phyloP scores from a whole-genome alignment of 2,329 filamentous ascomycete genomes.

The Atkinsonella hypoxylon region DNA sequence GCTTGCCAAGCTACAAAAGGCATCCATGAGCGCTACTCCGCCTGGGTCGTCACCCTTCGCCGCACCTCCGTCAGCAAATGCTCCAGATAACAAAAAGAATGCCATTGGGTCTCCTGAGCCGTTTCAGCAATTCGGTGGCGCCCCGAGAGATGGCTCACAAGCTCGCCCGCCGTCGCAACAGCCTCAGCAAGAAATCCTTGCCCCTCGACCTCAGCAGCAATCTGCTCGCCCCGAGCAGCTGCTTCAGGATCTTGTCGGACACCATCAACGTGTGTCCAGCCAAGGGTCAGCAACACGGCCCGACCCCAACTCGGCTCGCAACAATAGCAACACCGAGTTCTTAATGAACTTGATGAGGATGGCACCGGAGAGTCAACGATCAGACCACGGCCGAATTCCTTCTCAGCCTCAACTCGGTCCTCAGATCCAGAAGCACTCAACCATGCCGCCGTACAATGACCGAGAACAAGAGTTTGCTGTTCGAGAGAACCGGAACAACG shows the following conservation, averaged over 20 bases:
- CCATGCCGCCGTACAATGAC: slow-evolving; percentile 34
- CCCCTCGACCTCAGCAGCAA: slow-evolving; percentile 37
- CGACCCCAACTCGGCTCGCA: slow-evolving; percentile 31
- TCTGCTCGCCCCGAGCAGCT: slow-evolving; percentile 46
- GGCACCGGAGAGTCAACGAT: slow-evolving; percentile 34
- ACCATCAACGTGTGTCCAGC: slow-evolving; percentile 43
- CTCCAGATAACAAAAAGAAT: slow-evolving; percentile 19
- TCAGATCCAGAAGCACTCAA: slow-evolving; percentile 24
- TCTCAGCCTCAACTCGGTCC: slow-evolving; percentile 8
- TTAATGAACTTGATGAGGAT: slow-evolving; percentile 69
- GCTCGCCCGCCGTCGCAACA: slow-evolving; percentile 28
- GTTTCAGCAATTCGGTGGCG: slow-evolving; percentile 34
- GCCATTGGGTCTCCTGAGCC: slow-evolving; percentile 35
- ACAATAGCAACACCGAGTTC: slow-evolving; percentile 66
- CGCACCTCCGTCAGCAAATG: slow-evolving; percentile 24
- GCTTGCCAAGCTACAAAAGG: slow-evolving; percentile 65
- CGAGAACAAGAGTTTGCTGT: slow-evolving; percentile 34
- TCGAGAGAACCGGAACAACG: slow-evolving; percentile 21
- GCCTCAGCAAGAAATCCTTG: slow-evolving; percentile 38
- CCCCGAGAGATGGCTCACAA: slow-evolving; percentile 31
- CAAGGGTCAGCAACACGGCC: slow-evolving; percentile 33
- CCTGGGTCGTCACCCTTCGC: slow-evolving; percentile 31
- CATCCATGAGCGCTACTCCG: slow-evolving; percentile 35
- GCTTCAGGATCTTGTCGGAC: slow-evolving; percentile 46
- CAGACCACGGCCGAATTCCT: slow-evolving; percentile 30